Evolutionary conservation across 2,329 filamentous ascomycete genomes (phyloP), one percentile per base, ranked within the genome.

Genomic region (Tolypocladium album): DNA sequence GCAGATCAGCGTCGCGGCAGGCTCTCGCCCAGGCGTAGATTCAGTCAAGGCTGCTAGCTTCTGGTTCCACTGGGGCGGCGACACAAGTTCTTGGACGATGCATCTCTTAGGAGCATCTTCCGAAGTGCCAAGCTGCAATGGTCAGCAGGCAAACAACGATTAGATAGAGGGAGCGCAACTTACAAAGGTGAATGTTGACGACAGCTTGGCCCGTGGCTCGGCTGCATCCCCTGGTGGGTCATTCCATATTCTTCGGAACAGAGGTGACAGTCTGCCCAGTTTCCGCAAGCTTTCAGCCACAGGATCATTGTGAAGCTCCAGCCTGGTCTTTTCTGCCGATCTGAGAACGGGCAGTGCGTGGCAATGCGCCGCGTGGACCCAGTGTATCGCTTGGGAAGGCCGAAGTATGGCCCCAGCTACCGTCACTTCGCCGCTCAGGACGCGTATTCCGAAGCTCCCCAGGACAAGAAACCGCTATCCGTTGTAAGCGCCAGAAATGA

Each of bases 271-370:
- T 11, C 69, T 76, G 1, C 80, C 82, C 20, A 93, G 70, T 0
- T 77, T 74, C 20, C 78, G 76, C 13, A 91, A 64, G 0, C 75
- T 75, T 17, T 70, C 71, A 2, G 79, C 74, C 11, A 74, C 76
- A 0, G 81, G 78, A 57, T 83, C 79, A 5, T 86, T 70, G 40
- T 80, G 74, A 31, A 91, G 71, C 61, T 88, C 81, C 0, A 89
- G 69, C 1, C 68, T 71, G 0, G 78, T 77, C 12, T 78, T 71
- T 55, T 82, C 77, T 0, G 74, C 67, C 52, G 80, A 84, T 55
- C 83, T 75, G 40, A 93, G 78, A 0, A 88, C 82, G 1, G 88
- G 88, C 1, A 93, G 72, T 1, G 89, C 85, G 67, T 90, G 84
- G 43, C 86, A 89, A 50, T 82, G 80, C 1, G 88, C 83, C 20